Conservation (phyloP, 257 asterid genomes). For the Lavandula angustifolia region DNA sequence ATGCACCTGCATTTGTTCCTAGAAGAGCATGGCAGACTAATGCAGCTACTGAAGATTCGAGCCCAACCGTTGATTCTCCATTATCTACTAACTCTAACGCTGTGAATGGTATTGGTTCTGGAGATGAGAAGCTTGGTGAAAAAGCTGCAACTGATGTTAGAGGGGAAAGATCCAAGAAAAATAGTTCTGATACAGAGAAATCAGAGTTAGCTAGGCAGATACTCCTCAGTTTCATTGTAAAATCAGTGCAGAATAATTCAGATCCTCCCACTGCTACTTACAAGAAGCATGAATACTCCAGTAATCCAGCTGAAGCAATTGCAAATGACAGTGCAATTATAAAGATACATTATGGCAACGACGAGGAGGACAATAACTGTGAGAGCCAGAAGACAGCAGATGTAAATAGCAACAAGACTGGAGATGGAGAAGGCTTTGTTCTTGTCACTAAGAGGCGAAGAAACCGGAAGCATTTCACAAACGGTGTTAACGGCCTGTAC, state of each 20-base stretch:
- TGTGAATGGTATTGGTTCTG: conserved; percentile 37
- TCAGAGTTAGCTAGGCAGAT: conserved; percentile 93
- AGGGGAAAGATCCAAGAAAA: conserved; percentile 52
- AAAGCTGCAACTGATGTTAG: conserved; percentile 40
- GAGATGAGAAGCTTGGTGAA: conserved; percentile 47
- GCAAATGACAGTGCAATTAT: conserved; percentile 80
- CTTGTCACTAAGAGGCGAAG: conserved; percentile 83
- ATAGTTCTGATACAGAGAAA: conserved; percentile 63
- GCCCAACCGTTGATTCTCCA: conserved; percentile 39
- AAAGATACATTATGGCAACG: conserved; percentile 63
- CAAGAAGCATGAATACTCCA: conserved; percentile 52
- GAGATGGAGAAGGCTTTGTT: conserved; percentile 90
- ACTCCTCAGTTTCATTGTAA: conserved; percentile 88
- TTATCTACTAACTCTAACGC: conserved; percentile 45
- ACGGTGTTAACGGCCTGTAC: conserved; percentile 65
- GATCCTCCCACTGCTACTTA: conserved; percentile 49
- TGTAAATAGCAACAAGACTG: conserved; percentile 42
- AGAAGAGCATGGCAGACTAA: conserved; percentile 56
- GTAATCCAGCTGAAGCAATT: conserved; percentile 68
- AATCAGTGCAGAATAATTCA: conserved; percentile 76
- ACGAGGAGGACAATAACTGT: conserved; percentile 41
- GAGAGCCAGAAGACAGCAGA: conserved; percentile 38
- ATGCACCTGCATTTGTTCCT: conserved; percentile 94
- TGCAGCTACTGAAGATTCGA: conserved; percentile 53
- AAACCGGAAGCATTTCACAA: conserved; percentile 74